Evolutionary conservation across 305 asterid species (phyloP).

Genomic region (Ajuga reptans): DNA sequence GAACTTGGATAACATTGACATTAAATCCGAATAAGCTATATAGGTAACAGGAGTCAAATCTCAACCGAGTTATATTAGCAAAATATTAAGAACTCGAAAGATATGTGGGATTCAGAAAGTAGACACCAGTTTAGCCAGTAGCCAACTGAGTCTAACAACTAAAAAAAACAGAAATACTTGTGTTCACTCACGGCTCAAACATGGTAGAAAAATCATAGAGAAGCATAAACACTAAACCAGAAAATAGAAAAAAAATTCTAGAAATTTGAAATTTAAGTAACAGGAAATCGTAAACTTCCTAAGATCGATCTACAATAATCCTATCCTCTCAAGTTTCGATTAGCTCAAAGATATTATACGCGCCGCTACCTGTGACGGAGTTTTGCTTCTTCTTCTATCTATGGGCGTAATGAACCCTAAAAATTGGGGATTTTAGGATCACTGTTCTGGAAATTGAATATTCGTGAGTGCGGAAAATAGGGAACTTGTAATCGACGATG

Average conservation of each 20-base stretch:
- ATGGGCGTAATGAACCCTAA: constrained; percentile 8
- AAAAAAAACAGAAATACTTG: background rate
- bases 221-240: background rate
- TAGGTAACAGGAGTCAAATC: background rate
- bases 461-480: constrained; percentile 8
- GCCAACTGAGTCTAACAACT: background rate
- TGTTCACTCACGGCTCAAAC: constrained; percentile 10
- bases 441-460: background rate
- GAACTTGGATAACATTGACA: background rate
- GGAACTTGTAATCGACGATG: constrained; percentile 21
- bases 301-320: background rate
- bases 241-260: background rate
- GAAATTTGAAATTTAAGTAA: background rate
- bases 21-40: background rate
- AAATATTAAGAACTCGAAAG: background rate
- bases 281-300: background rate
- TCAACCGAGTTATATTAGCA: background rate
- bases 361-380: constrained; percentile 16
- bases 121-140: background rate
- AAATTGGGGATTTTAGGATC: constrained; percentile 3
- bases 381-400: background rate
- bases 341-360: background rate
- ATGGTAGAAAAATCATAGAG: background rate
- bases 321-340: constrained; percentile 1
- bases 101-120: background rate